Evolutionary conservation across 441 rosid genomes (phyloP).

Genomic region (Kokia cookei): DNA sequence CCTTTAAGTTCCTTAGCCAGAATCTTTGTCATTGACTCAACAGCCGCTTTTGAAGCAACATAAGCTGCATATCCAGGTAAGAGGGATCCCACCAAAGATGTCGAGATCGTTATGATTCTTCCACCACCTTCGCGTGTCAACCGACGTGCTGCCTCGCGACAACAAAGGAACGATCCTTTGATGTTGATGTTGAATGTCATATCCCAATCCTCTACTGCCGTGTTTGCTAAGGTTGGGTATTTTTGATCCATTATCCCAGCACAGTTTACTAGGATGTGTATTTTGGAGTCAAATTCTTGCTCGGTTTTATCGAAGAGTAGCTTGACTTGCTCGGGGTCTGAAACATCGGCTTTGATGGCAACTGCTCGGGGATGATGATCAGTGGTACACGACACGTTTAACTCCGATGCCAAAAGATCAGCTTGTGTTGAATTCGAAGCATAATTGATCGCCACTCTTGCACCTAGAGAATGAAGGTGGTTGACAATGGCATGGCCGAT

Average conservation of each 20-base stretch:
- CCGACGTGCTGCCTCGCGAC: conserved; percentile 42
- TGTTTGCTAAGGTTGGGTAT: conserved; percentile 35
- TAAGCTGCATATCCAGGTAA: conserved; percentile 49
- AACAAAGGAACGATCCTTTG: conserved; percentile 48
- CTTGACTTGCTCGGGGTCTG: conserved; percentile 47
- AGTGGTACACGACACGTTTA: conserved; percentile 22
- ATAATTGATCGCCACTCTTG: conserved; percentile 37
- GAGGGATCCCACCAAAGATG: conserved; percentile 35
- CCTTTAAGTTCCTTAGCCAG: conserved; percentile 64
- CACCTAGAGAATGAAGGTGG: conserved; percentile 47
- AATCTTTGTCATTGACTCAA: conserved; percentile 49
- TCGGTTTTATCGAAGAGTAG: conserved; percentile 40
- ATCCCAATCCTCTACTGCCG: conserved; percentile 46
- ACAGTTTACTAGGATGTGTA: conserved; percentile 36
- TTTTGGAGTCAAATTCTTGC: conserved; percentile 28
- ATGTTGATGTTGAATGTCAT: conserved; percentile 39
- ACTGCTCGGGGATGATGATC: conserved; percentile 23
- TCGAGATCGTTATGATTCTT: conserved; percentile 38
- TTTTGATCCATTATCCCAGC: conserved; percentile 41
- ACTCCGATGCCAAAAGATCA: conserved; percentile 29
- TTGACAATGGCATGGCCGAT: conserved; percentile 39
- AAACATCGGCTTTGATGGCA: conserved; percentile 39
- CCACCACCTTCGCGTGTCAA: conserved; percentile 40
- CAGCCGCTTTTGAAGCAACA: conserved; percentile 54
- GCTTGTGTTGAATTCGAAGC: conserved; percentile 40